These are phyloP conservation scores for Aquilaria sinensis DNA, from an alignment of 345 rosid species.

Conservation along the genomic window DNA sequence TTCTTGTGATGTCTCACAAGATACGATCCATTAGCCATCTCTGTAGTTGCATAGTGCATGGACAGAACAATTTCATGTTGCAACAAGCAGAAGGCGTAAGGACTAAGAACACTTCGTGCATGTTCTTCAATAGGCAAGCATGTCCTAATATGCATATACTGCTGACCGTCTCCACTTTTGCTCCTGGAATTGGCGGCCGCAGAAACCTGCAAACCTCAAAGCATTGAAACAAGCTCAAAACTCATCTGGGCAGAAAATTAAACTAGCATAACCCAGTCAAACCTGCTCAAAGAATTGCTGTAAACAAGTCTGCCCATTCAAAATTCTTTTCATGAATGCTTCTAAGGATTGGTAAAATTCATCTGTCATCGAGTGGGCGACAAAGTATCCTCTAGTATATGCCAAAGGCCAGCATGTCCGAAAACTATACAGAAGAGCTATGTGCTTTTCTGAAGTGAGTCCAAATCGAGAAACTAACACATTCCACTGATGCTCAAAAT, in stretches of 20 bases:
- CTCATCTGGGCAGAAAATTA: background rate
- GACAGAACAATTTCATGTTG: slow-evolving; percentile 80
- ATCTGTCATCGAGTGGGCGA: slow-evolving; percentile 60
- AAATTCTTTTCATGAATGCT: slow-evolving; percentile 41
- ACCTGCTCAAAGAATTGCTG: slow-evolving; percentile 85
- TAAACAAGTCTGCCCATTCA: slow-evolving; percentile 55
- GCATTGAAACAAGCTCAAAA: slow-evolving; percentile 3
- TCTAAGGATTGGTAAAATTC: slow-evolving; percentile 63
- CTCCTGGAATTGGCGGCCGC: slow-evolving; percentile 40
- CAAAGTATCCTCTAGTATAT: slow-evolving; percentile 52
- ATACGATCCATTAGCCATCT: slow-evolving; percentile 80
- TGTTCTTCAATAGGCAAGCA: slow-evolving; percentile 33
- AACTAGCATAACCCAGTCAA: slow-evolving; percentile 10
- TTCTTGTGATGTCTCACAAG: slow-evolving; percentile 71
- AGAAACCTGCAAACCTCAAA: slow-evolving; percentile 44
- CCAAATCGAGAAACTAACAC: slow-evolving; percentile 63
- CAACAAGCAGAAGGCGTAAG: slow-evolving; percentile 64
- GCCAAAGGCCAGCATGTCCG: slow-evolving; percentile 66
- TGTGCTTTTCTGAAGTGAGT: slow-evolving; percentile 75
- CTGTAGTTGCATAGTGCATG: slow-evolving; percentile 60
- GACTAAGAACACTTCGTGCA: slow-evolving; percentile 65
- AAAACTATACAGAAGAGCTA: slow-evolving; percentile 33
- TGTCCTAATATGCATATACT: slow-evolving; percentile 51
- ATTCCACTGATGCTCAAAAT: slow-evolving; percentile 81
- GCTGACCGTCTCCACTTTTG: slow-evolving; percentile 31